Evolutionary conservation across 2,329 filamentous ascomycete species (phyloP).

Genomic region (Neofusicoccum cordaticola): DNA sequence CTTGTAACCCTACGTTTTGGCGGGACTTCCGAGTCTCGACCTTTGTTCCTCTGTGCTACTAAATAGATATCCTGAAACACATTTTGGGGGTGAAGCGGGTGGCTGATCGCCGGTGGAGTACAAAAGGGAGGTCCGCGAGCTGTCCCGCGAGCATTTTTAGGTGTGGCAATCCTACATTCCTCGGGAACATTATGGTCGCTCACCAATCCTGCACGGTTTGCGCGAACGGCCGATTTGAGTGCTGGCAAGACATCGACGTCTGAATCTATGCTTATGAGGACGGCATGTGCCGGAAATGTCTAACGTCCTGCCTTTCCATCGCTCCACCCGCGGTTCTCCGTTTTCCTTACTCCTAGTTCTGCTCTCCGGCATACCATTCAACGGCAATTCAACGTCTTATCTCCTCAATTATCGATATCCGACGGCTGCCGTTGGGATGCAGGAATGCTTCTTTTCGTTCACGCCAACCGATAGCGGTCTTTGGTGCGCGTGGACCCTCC

Average conservation of each 20-base stretch:
- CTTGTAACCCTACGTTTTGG: neutral
- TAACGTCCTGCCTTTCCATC: too few relatives aligned
- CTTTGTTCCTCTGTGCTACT: neutral
- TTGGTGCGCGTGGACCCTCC: neutral
- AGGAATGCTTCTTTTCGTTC: neutral
- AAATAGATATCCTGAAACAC: neutral
- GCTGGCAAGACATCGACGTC: too few relatives aligned
- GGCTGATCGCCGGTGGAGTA: neutral
- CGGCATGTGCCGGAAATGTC: too few relatives aligned
- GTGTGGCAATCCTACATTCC: constrained; percentile 1
- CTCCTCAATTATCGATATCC: too few relatives aligned
- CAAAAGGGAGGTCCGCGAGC: neutral
- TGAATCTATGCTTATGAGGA: too few relatives aligned
- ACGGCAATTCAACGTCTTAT: too few relatives aligned
- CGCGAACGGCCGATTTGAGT: neutral
- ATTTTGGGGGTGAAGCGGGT: neutral
- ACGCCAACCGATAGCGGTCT: neutral
- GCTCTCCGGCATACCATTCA: too few relatives aligned
- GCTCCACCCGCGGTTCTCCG: too few relatives aligned
- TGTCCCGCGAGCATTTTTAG: neutral
- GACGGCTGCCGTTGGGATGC: neutral
- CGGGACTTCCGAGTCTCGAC: neutral
- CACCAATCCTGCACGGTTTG: neutral
- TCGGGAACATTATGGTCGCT: neutral
- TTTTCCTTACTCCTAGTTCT: too few relatives aligned